Conservation (phyloP, 1,139 yeast species). For the Zygosaccharomyces pseudobailii region DNA sequence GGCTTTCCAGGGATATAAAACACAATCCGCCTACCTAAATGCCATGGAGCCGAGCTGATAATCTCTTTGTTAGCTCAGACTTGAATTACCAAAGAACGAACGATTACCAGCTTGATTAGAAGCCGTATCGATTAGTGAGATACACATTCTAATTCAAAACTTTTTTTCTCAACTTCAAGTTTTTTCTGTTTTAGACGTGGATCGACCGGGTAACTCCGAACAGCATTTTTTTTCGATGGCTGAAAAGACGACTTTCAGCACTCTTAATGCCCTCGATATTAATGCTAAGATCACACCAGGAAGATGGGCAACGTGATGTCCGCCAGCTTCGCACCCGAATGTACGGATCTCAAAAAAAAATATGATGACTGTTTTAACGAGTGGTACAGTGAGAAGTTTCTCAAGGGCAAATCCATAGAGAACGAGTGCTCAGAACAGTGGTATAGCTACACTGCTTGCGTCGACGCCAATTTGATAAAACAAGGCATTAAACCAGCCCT, state of each 20-base stretch:
- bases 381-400: slow-evolving; percentile 80
- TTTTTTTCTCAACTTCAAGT: too few relatives aligned
- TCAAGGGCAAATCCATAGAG: slow-evolving; percentile 47
- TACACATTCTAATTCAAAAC: too few relatives aligned
- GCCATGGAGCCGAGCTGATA: too few relatives aligned
- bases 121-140: too few relatives aligned
- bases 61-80: too few relatives aligned
- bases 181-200: too few relatives aligned
- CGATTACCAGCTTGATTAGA: too few relatives aligned
- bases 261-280: not conserved
- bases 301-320: slow-evolving; percentile 81
- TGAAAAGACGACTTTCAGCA: not conserved
- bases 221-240: not conserved
- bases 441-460: slow-evolving; percentile 82
- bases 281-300: not conserved
- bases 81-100: too few relatives aligned
- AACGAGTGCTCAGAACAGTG: slow-evolving; percentile 91
- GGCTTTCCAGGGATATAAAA: too few relatives aligned
- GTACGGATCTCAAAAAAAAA: slow-evolving; percentile 76
- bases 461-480: slow-evolving; percentile 47
- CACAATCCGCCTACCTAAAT: too few relatives aligned
- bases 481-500: slow-evolving; percentile 55
- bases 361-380: slow-evolving; percentile 90
- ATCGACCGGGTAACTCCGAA: not conserved
- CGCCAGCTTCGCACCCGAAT: slow-evolving; percentile 91